These are phyloP conservation scores for Aspergillus incahuasiensis DNA, from an alignment of 495 filamentous ascomycete genomes.

Conservation along the genomic window DNA sequence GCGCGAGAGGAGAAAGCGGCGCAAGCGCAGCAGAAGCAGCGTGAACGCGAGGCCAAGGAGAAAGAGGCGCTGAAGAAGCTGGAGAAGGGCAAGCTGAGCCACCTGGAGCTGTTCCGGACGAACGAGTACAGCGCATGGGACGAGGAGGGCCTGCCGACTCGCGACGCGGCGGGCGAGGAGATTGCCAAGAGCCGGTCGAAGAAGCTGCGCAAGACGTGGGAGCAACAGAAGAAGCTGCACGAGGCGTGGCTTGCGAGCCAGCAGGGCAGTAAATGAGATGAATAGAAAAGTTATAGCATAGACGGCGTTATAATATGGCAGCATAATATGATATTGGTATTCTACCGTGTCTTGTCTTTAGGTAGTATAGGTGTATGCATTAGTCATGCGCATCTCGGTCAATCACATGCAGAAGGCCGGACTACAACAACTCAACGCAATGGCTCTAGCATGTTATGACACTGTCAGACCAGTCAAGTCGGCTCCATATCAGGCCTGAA, in stretches of 20 bases:
- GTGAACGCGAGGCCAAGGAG: constrained; percentile 54
- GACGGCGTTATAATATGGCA: constrained; percentile 15
- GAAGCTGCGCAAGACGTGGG: constrained; percentile 89
- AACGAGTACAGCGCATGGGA: constrained; percentile 82
- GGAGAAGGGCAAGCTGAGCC: constrained; percentile 68
- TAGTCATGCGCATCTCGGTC: background rate
- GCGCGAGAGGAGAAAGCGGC: constrained; percentile 64
- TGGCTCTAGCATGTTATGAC: too few relatives aligned
- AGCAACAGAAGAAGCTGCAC: constrained; percentile 83
- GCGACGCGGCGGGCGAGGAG: constrained; percentile 69
- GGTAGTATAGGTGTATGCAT: too few relatives aligned
- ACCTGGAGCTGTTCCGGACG: constrained; percentile 65
- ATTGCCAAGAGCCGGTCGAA: constrained; percentile 75
- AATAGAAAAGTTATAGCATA: constrained; percentile 11
- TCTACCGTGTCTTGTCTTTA: background rate
- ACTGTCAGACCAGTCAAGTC: too few relatives aligned
- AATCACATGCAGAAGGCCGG: constrained; percentile 12
- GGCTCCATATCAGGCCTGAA: too few relatives aligned
- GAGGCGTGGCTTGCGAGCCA: constrained; percentile 55
- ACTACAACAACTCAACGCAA: background rate
- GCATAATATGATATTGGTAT: constrained; percentile 4
- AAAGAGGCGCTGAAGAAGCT: constrained; percentile 52
- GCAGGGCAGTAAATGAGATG: constrained; percentile 7
- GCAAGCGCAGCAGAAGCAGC: constrained; percentile 48
- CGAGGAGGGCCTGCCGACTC: constrained; percentile 75